A percentile compares a stretch with the other conserved stretches of the same genome.
Conservation (phyloP, 2,329 filamentous ascomycete species). For the Claviceps africana region DNA sequence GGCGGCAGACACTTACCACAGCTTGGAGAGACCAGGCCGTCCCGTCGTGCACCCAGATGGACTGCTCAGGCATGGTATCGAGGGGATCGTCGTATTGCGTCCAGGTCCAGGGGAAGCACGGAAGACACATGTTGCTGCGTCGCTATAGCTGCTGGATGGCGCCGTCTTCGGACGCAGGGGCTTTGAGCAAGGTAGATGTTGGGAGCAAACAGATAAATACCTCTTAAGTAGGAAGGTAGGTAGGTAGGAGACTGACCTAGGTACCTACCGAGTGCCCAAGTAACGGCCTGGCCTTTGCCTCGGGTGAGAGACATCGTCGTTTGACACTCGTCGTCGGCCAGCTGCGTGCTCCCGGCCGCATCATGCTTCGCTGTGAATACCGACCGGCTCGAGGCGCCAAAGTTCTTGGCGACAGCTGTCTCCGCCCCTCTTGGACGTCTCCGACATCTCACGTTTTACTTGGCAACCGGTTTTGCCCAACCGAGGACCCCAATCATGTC, state of each 20-base stretch:
- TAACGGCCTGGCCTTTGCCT: not conserved
- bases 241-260: too few relatives aligned
- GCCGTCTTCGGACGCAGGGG: not conserved
- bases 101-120: conserved; percentile 37
- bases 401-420: not conserved
- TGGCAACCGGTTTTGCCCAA: not conserved
- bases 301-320: not conserved
- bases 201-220: not conserved
- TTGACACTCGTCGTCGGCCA: not conserved
- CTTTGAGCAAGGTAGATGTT: not conserved
- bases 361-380: not conserved
- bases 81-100: conserved; percentile 30
- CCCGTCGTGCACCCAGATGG: conserved; percentile 27
- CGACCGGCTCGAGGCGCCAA: not conserved
- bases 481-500: conserved; percentile 6
- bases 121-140: conserved; percentile 34
- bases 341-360: not conserved
- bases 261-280: not conserved
- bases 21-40: conserved; percentile 23
- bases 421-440: not conserved
- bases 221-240: not conserved
- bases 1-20: conserved; percentile 20
- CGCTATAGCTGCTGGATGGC: not conserved
- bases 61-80: conserved; percentile 25
- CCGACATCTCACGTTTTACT: not conserved